Conservation (phyloP, 805 yeast genomes). For the Hanseniaspora singularis region DNA sequence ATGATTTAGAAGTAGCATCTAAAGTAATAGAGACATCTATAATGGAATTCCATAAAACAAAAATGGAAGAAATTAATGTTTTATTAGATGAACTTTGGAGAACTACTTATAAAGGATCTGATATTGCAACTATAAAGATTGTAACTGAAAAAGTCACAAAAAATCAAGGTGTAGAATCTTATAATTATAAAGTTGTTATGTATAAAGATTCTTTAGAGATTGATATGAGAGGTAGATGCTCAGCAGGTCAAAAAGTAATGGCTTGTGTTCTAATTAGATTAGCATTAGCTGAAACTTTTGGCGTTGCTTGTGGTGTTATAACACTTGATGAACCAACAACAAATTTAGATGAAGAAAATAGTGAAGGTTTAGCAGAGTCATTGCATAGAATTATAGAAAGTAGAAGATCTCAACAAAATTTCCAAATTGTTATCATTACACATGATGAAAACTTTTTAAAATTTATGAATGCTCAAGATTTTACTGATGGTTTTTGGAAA, state of each 20-base stretch:
- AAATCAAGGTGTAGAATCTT: slow-evolving; percentile 43
- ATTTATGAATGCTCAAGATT: slow-evolving; percentile 72
- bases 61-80: slow-evolving; percentile 85
- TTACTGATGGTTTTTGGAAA: slow-evolving; percentile 77
- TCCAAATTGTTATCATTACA: slow-evolving; percentile 89
- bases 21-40: slow-evolving; percentile 86
- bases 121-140: slow-evolving; percentile 80
- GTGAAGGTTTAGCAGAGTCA: slow-evolving; percentile 75
- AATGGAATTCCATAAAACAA: slow-evolving; percentile 79
- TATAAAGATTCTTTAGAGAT: slow-evolving; percentile 79
- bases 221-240: slow-evolving; percentile 96
- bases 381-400: slow-evolving; percentile 61
- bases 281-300: slow-evolving; percentile 92
- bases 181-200: slow-evolving; percentile 92
- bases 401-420: slow-evolving; percentile 69
- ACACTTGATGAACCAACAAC: slow-evolving; percentile 98
- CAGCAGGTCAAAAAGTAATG: slow-evolving; percentile 93
- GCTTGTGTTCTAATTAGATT: slow-evolving; percentile 84
- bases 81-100: slow-evolving; percentile 89
- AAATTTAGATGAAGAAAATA: slow-evolving; percentile 78
- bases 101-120: slow-evolving; percentile 86
- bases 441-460: slow-evolving; percentile 87
- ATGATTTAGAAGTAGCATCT: slow-evolving; percentile 65
- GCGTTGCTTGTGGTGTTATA: slow-evolving; percentile 86
- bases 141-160: slow-evolving; percentile 53